Conservation (phyloP, 2,329 filamentous ascomycete species). For the Verticillium zaregamsianum region DNA sequence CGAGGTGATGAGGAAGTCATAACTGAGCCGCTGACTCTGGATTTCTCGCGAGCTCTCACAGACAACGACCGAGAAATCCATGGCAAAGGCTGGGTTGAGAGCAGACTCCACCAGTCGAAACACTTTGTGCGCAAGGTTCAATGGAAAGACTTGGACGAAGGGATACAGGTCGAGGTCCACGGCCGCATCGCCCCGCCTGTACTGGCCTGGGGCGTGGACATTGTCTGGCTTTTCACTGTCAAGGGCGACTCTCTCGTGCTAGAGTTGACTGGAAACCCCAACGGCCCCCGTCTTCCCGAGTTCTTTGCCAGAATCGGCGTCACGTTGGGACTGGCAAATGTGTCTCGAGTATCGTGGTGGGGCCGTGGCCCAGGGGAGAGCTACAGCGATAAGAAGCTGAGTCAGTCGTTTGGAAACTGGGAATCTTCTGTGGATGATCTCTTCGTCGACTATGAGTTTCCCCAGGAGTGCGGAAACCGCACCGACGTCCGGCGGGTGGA, state of each 20-base stretch:
- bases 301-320: conserved; percentile 46
- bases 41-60: conserved; percentile 13
- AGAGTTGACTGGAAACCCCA: conserved; percentile 29
- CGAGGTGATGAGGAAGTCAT: conserved; percentile 7
- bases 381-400: conserved; percentile 47
- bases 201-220: conserved; percentile 36
- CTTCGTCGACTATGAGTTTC: conserved; percentile 45
- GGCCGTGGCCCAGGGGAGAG: conserved; percentile 47
- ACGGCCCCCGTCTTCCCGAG: conserved; percentile 29
- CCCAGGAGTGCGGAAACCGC: conserved; percentile 49
- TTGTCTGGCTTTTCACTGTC: conserved; percentile 35
- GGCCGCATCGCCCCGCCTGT: conserved; percentile 41
- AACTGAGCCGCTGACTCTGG: conserved; percentile 11
- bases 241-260: conserved; percentile 28
- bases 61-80: conserved; percentile 8
- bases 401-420: conserved; percentile 36
- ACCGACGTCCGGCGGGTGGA: conserved; percentile 43
- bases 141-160: conserved; percentile 13
- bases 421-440: conserved; percentile 31
- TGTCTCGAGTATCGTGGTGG: conserved; percentile 35
- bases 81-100: conserved; percentile 7
- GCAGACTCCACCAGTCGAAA: conserved; percentile 3
- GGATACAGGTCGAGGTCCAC: conserved; percentile 24
- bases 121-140: conserved; percentile 9
- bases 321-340: conserved; percentile 29